Evolutionary conservation across 1,139 yeast species (phyloP), one percentile per base, ranked within the genome.

Genomic region (Candida neerlandica): DNA sequence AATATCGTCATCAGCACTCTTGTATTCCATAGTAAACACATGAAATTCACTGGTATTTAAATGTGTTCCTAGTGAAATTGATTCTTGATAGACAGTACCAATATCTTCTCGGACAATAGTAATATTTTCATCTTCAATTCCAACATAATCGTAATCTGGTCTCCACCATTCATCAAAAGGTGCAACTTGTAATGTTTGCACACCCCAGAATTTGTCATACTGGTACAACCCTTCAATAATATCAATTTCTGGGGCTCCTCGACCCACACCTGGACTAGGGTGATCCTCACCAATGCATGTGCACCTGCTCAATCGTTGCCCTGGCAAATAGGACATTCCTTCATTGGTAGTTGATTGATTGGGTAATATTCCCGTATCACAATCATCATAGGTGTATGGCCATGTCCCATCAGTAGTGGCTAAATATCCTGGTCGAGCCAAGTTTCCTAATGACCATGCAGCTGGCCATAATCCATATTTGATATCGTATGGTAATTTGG

Each of bases 191-290:
- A 62, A 49, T 2, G 70, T 65, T 53, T 67, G 72, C 23, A 66
- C 61, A 1, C 69, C 72, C 42, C 64, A 58, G 14, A 59, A 58
- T 7, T 56, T 49, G 45, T 60, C 64, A 37, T 61, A 55, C 9
- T 58, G 56, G 46, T 53, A 61, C 21, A 56, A 66, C 11, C 68
- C 72, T 56, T 67, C 72, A 37, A 67, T 56, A 4, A 66, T 59
- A 60, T 67, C 72, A 46, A 67, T 66, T 56, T 67, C 72, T 1
- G 72, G 72, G 1, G 72, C 72, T 5, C 72, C 72, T 39, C 72
- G 57, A 1, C 67, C 71, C 2, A 54, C 50, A 1, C 72, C 72
- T 3, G 55, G 46, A 50, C 56, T 67, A 3, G 72, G 72, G 51
- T 67, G 72, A 49, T 67, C 71, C 48, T 60, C 65, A 1, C 68